Evolutionary conservation across 1,139 yeast genomes (phyloP).

Genomic region (Maudiozyma humilis): DNA sequence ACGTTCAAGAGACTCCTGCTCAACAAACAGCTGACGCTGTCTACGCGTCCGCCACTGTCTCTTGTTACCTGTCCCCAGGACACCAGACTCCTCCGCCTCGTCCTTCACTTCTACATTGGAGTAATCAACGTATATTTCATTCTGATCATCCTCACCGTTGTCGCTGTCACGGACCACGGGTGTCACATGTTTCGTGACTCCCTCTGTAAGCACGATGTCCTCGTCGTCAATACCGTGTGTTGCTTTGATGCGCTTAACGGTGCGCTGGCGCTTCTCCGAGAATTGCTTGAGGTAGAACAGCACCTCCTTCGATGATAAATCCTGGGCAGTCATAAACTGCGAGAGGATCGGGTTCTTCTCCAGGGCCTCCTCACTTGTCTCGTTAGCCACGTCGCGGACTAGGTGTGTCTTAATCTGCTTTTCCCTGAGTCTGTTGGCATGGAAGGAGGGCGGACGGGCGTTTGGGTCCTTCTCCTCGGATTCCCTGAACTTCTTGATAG

Average conservation of each 20-base stretch:
- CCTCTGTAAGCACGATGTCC: conserved; percentile 13
- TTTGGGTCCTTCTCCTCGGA: conserved; percentile 35
- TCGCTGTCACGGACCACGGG: not conserved
- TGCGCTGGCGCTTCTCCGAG: conserved; percentile 35
- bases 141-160: not conserved
- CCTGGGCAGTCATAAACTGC: conserved; percentile 38
- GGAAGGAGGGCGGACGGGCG: conserved; percentile 78
- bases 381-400: conserved; percentile 24
- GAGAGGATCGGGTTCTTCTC: conserved; percentile 34
- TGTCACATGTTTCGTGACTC: conserved; percentile 8
- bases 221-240: conserved; percentile 30
- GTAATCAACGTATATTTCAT: not conserved
- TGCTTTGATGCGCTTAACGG: conserved; percentile 28
- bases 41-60: conserved; percentile 13
- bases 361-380: conserved; percentile 34
- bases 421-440: conserved; percentile 41
- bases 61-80: conserved; percentile 9
- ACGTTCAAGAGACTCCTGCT: conserved; percentile 10
- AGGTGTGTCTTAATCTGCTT: conserved; percentile 32
- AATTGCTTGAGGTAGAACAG: conserved; percentile 39
- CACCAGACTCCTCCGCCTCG: not conserved
- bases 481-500: conserved; percentile 65
- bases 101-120: not conserved
- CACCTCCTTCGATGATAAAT: conserved; percentile 39
- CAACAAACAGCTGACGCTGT: conserved; percentile 14